Percentiles rank a stretch among this genome's conserved stretches.
phyloP scores from a whole-genome alignment of 163 green algal genomes.

The Chlamydomonas reinhardtii region DNA sequence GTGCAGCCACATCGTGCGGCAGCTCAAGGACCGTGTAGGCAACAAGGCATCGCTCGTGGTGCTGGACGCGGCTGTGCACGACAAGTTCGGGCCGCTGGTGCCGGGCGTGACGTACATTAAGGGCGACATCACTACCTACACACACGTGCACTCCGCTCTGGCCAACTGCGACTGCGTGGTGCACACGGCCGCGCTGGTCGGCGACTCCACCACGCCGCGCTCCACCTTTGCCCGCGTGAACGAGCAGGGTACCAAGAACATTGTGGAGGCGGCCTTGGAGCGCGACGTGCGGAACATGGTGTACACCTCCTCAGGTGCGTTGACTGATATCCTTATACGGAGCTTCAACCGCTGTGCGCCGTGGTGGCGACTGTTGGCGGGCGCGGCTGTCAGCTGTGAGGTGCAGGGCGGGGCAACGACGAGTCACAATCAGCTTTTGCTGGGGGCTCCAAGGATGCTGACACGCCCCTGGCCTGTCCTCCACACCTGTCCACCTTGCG shows the following conservation, averaged over 20 bases:
- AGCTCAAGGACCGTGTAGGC: background rate
- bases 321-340: too few species aligned
- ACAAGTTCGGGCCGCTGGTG: slow-evolving; percentile 11
- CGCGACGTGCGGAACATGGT: slow-evolving; percentile 20
- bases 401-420: too few species aligned
- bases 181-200: slow-evolving; percentile 14
- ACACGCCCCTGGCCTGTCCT: too few species aligned
- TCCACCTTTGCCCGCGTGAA: slow-evolving; percentile 16
- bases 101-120: slow-evolving; percentile 14
- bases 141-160: background rate
- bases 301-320: slow-evolving; percentile 49
- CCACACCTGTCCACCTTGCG: too few species aligned
- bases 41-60: background rate
- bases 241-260: slow-evolving; percentile 27
- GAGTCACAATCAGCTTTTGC: too few species aligned
- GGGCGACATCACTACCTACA: slow-evolving; percentile 18
- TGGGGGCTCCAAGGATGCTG: too few species aligned
- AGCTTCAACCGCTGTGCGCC: too few species aligned
- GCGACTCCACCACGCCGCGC: background rate
- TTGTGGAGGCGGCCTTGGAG: slow-evolving; percentile 49
- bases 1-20: slow-evolving; percentile 13
- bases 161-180: background rate
- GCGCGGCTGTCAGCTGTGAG: too few species aligned
- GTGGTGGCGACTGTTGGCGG: too few species aligned
- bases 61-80: background rate